Base-by-base conservation (phyloP, 768 basidiomycete species). In the Trametes elegans region DNA sequence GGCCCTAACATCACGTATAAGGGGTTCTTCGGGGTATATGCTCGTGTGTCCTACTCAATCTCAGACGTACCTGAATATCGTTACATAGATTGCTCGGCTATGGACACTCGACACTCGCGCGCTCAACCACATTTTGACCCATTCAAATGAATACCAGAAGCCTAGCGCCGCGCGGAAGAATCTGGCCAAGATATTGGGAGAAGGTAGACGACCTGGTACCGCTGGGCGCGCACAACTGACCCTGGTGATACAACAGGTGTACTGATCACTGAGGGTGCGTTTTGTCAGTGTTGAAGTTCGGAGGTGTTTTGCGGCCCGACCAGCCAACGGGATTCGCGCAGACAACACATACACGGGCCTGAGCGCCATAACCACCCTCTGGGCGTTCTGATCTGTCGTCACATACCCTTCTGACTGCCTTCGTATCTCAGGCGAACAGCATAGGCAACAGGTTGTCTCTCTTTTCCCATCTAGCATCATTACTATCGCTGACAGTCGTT, bases 101-200 rank as follows among this genome's bases (percentile, higher is more conserved):
- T 77, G 76, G 64, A 87, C 85, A 0, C 66, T 74, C 49, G 89
- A 90, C 62, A 71, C 79, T 0, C 79, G 80, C 26, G 88, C 86
- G 0, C 32, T 90, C 31, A 76, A 77, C 44, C 82, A 90, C 59
- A 72, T 92, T 45, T 71, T 91, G 11, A 74, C 76, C 55, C 81
- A 86, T 51, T 71, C 71, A 23, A 68, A 77, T 21, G 70, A 74
- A 32, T 88, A 84, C 58, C 79, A 81, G 55, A 89, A 88, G 60
- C 76, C 85, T 0, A 71, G 72, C 9, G 57, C 62, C 1, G 60
- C 69, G 3, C 72, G 79, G 11, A 71, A 67, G 32, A 65, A 53
- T 27, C 63, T 85, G 5, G 55, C 66, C 9, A 66, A 64, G 11
- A 63, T 85, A 23, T 66, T 85, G 11, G 75, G 74, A 0, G 58